Base-by-base conservation (phyloP, 805 yeast genomes). In the Alloascoidea hylecoeti region DNA sequence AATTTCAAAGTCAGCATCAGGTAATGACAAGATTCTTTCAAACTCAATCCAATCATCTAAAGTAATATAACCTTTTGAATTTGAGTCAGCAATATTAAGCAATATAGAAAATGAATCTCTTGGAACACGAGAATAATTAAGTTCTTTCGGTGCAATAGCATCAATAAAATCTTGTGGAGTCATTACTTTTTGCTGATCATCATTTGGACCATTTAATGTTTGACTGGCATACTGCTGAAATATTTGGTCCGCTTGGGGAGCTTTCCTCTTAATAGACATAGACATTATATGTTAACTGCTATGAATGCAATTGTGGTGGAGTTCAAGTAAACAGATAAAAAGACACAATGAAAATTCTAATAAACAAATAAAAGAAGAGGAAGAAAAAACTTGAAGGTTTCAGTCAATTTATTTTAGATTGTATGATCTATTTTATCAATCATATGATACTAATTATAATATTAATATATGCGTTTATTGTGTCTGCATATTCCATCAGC, bases 51-150 rank as follows among this genome's bases (percentile, higher is more conserved):
- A 89, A 52, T 89, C 96, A 17, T 63, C 55, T 37, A 75, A 62
- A 17, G 72, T 66, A 37, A 84, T 64, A 42, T 66, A 75, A 4
- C 96, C 96, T 46, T 73, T 72, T 40, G 67, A 63, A 32, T 68
- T 64, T 41, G 72, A 72, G 58, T 89, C 97, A 13, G 95, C 84
- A 17, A 85, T 75, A 40, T 80, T 64, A 52, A 81, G 89, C 36
- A 89, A 73, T 42, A 88, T 66, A 4, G 80, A 81, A 54, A 73
- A 74, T 3, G 80, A 68, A 44, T 74, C 66, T 9, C 71, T 60
- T 13, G 75, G 67, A 38, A 76, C 65, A 46, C 65, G 66, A 44
- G 68, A 66, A 46, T 70, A 65, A 50, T 69, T 68, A 47, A 63
- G 64, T 37, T 55, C 44, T 9, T 57, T 53, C 23, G 68, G 68